Base-by-base conservation (phyloP, 2,329 filamentous ascomycete species). In the Lizonia empirigonia region DNA sequence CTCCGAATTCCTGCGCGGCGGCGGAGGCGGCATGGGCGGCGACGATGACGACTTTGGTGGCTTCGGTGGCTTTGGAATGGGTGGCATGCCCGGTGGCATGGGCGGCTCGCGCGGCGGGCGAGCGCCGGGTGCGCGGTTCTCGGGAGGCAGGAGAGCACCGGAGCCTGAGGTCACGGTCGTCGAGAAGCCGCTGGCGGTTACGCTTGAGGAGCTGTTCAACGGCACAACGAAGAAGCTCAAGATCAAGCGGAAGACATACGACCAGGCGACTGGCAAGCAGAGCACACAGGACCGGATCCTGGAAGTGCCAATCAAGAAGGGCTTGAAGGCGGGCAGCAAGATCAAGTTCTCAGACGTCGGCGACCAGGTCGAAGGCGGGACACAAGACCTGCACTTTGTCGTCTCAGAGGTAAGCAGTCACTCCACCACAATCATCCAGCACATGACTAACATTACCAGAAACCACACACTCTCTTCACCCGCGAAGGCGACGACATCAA, bases 281-380 rank as follows among this genome's bases (percentile, higher is more conserved):
- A 90, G 85, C 34, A 88, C 87, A 3, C 89, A 92, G 54, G 94
- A 99, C 65, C 89, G 92, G 67, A 90, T 97, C 15, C 78, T 99
- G 23, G 91, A 96, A 69, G 93, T 97, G 44, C 91, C 91, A 37
- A 96, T 99, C 77, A 97, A 97, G 78, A 87, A 91, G 5, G 94
- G 94, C 52, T 78, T 97, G 75, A 97, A 97, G 78, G 92, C 95
- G 64, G 94, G 94, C 23, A 96, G 90, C 68, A 99, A 97, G 81
- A 96, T 99, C 76, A 97, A 97, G 77, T 99, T 96, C 71, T 90
- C 89, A 69, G 91, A 93, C 33, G 92, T 99, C n/a, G 94, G 94
- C 9, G 94, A 99, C 74, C 92, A 97, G 73, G 91, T 96, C 55
- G 94, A 97, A 69, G 94, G 94, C 33, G 93, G 93, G 12, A 90